These are phyloP conservation scores for Penicillium sp. DNA, from an alignment of 2,329 filamentous ascomycete genomes.

Conservation along the genomic window DNA sequence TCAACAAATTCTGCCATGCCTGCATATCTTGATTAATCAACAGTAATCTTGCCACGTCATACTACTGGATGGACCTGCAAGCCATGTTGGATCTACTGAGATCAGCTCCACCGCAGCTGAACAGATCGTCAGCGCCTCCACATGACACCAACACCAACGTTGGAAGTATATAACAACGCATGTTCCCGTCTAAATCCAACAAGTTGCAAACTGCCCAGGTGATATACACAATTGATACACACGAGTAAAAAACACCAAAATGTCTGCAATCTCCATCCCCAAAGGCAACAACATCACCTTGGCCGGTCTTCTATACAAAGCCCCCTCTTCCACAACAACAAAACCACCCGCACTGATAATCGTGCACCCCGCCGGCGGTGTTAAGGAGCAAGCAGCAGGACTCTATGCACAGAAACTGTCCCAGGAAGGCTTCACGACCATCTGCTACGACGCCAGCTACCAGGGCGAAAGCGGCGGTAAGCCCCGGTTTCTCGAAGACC, in stretches of 20 bases:
- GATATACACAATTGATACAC: too few species aligned
- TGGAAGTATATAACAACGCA: too few species aligned
- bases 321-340: neutral
- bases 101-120: too few species aligned
- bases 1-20: too few species aligned
- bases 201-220: too few species aligned
- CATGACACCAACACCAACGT: too few species aligned
- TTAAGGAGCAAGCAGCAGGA: constrained; percentile 40
- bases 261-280: neutral
- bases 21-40: too few species aligned
- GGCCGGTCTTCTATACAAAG: neutral
- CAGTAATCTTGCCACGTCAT: too few species aligned
- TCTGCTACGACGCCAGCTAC: constrained; percentile 38
- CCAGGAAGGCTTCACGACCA: constrained; percentile 27
- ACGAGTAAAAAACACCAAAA: neutral
- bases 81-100: too few species aligned
- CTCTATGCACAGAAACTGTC: constrained; percentile 30
- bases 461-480: constrained; percentile 35
- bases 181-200: too few species aligned
- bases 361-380: constrained; percentile 18
- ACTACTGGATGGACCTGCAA: too few species aligned
- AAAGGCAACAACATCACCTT: neutral
- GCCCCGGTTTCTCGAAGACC: constrained; percentile 38
- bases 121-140: too few species aligned
- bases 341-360: constrained; percentile 15